Base-by-base conservation (phyloP, 176 grass and related monocot species). In the Tillandsia leiboldiana region DNA sequence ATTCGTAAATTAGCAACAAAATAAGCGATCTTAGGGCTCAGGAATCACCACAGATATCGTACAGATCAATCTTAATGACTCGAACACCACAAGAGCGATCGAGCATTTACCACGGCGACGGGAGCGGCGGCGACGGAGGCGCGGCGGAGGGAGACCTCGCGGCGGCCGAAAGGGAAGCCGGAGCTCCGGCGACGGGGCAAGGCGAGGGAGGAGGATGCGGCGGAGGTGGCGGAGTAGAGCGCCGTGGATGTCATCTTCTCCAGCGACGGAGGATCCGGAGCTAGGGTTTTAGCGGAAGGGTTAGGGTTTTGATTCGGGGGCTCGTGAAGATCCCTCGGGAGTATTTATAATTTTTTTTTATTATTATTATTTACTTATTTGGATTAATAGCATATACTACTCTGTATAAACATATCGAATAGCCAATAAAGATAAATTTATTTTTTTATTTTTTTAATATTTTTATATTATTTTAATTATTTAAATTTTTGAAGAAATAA, bases 201-300 rank as follows among this genome's bases (percentile, higher is more conserved):
- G 57, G 51, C 63, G 54, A 61, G 50, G 5, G 71, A 52, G 1
- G 72, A 63, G 12, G 71, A 12, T 42, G 76, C 52, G 9, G 75
- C 58, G 17, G 76, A 42, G 61, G 73, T 69, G 51, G 71, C 29
- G 18, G 81, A 17, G 75, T 77, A 75, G 50, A 79, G 54, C 26
- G 72, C 42, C 75, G 82, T 79, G 67, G 83, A 72, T 33, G 52
- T 26, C 26, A 58, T 72, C 23, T 26, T 52, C 26, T 59, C 20
- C 12, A 14, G n/a, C 2, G 7, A 17, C 54, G 1, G 20, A 59
- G 22, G 56, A 48, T 13, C 1, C 15, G 22, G 50, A 27, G 58
- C 73, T 81, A 84, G 65, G 85, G 85, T 84, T 80, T 83, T 83
- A 9, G 13, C n/a, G 26, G 22, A 70, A 13, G 15, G 52, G 13